Conservation (phyloP, 108 stramenopile genomes). For the Cyclotella choctawhatcheeana region DNA sequence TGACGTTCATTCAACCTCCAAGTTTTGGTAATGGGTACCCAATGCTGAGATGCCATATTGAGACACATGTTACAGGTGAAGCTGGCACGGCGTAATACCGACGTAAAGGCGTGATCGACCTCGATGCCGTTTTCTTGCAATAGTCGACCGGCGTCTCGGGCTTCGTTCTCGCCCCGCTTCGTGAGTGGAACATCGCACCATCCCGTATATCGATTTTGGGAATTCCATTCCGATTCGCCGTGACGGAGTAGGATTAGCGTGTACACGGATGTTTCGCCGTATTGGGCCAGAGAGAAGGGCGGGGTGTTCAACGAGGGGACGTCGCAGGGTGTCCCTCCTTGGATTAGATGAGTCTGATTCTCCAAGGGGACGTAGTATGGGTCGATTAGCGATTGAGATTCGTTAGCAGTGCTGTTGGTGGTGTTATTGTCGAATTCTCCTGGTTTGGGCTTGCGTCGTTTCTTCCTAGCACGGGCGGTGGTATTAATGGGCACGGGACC, state of each 20-base stretch:
- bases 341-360: slow-evolving; percentile 56
- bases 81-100: slow-evolving; percentile 74
- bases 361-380: slow-evolving; percentile 38
- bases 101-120: slow-evolving; percentile 86
- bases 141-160: slow-evolving; percentile 75
- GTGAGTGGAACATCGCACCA: slow-evolving; percentile 89
- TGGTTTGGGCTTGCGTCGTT: background rate
- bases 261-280: slow-evolving; percentile 77
- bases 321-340: slow-evolving; percentile 73
- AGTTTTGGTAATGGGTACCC: slow-evolving; percentile 83
- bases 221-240: slow-evolving; percentile 87
- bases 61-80: slow-evolving; percentile 81
- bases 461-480: slow-evolving; percentile 7
- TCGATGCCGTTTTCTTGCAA: slow-evolving; percentile 83
- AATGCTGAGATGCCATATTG: slow-evolving; percentile 81
- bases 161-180: slow-evolving; percentile 70
- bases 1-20: slow-evolving; percentile 91
- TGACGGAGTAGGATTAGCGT: slow-evolving; percentile 81
- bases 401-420: background rate
- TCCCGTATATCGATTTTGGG: slow-evolving; percentile 77
- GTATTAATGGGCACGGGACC: slow-evolving; percentile 39
- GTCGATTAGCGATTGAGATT: slow-evolving; percentile 39
- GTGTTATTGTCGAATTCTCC: too few relatives aligned
- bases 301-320: slow-evolving; percentile 37
- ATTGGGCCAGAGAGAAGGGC: slow-evolving; percentile 57